A percentile compares a stretch with the other conserved stretches of the same genome.
Evolutionary conservation across 148 eudicot species (phyloP).

Genomic region (Silene uniflora): DNA sequence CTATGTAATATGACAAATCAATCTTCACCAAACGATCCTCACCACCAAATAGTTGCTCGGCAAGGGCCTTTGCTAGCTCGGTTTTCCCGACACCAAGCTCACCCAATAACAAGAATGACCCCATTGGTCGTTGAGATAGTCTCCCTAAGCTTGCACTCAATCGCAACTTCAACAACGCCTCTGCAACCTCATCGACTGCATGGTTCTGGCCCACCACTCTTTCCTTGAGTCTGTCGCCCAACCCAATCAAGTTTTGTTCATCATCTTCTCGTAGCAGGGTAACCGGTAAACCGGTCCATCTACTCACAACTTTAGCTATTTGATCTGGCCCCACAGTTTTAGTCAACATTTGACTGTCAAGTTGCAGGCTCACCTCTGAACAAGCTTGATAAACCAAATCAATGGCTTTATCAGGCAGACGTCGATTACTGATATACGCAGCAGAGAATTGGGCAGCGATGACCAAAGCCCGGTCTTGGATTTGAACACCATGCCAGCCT

Average conservation of each 20-base stretch:
- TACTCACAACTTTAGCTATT: slow-evolving; percentile 73
- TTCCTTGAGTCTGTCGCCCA: slow-evolving; percentile 43
- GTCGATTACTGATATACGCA: slow-evolving; percentile 76
- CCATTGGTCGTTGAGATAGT: too few species aligned
- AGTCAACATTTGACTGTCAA: too few species aligned
- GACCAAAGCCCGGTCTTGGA: slow-evolving; percentile 73
- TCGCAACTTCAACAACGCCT: slow-evolving; percentile 34
- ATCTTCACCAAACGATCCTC: slow-evolving; percentile 65
- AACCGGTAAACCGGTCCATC: slow-evolving; percentile 90
- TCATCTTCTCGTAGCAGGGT: slow-evolving; percentile 74
- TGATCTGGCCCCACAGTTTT: slow-evolving; percentile 89
- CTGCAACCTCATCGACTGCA: slow-evolving; percentile 45
- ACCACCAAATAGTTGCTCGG: slow-evolving; percentile 76
- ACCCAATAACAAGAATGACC: slow-evolving; percentile 47
- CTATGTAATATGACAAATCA: slow-evolving; percentile 93
- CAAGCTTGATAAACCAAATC: slow-evolving; percentile 87
- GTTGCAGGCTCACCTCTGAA: slow-evolving; percentile 75
- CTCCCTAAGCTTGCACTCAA: slow-evolving; percentile 46
- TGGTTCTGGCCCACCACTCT: slow-evolving; percentile 45
- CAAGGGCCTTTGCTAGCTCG: slow-evolving; percentile 86
- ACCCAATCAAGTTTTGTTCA: slow-evolving; percentile 60
- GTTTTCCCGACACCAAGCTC: slow-evolving; percentile 83
- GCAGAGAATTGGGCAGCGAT: slow-evolving; percentile 64
- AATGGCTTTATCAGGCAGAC: slow-evolving; percentile 84
- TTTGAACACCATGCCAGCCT: slow-evolving; percentile 79